Base-by-base conservation (phyloP, 2,329 filamentous ascomycete genomes). In the Xylaria sp. region DNA sequence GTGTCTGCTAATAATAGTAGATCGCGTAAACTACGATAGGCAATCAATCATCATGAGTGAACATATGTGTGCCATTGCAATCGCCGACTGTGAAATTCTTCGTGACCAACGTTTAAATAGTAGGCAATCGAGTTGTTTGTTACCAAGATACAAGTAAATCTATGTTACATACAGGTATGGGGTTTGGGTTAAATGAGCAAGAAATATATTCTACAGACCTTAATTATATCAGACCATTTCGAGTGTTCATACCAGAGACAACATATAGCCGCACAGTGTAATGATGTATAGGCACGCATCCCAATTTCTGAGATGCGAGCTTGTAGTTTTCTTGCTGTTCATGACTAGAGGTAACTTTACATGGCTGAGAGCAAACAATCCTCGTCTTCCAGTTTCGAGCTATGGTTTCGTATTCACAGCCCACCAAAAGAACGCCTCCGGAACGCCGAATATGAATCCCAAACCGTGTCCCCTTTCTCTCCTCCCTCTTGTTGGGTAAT, bases 11-110 rank as follows among this genome's bases (percentile, higher is more conserved):
- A 31, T 61, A 17, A 29, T 38, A 45, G 57, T 58, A 64, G 47
- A 65, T 17, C 66, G 60, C 54, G 55, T 73, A 70, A 56, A 65
- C 67, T 69, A 58, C 65, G 58, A 71, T 69, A 71, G 50, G 47
- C 59, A 68, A 72, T 69, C 55, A 67, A 66, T 67, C 59, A 63
- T 71, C 61, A 67, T 56, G 59, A 66, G 60, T 65, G 54, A 67
- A 60, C 51, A 63, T 29, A 29, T 42, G 33, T 33, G 10, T 13
- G 27, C 17, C 10, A 45, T 31, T 25, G 0, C 22, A 15, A 39
- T 11, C 11, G 25, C 13, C n/a, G n/a, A n/a, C 17, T 53, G 27
- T 45, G 45, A 20, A 25, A 36, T 33, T 27, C 4, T 3, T 15
- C 33, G n/a, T n/a, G n/a, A n/a, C n/a, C n/a, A n/a, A n/a, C 7